phyloP scores from a whole-genome alignment of 352 stramenopile genomes.

The Elongisporangium undulatum region DNA sequence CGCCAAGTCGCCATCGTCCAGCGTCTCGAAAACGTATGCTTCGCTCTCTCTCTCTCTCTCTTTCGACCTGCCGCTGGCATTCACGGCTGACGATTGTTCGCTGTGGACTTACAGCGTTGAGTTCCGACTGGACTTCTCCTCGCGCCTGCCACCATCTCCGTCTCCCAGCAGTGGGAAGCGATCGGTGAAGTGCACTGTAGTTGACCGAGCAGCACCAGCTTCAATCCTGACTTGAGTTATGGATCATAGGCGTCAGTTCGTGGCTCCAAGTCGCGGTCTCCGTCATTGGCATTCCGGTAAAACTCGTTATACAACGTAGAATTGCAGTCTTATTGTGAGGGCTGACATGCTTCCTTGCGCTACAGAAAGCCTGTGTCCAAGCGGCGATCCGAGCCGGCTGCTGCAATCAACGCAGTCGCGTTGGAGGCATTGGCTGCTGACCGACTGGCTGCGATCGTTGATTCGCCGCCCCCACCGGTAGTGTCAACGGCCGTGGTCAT shows the following conservation, averaged over 20 bases:
- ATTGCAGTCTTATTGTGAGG: neutral
- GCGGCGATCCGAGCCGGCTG: constrained; percentile 15
- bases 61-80: neutral
- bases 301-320: neutral
- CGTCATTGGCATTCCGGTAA: constrained; percentile 15
- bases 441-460: neutral
- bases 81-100: neutral
- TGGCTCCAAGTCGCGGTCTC: constrained; percentile 18
- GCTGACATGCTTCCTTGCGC: neutral
- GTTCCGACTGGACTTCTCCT: constrained; percentile 54
- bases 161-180: neutral
- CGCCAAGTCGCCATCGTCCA: constrained; percentile 1
- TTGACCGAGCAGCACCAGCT: neutral
- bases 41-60: neutral
- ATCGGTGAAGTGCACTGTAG: neutral
- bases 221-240: neutral
- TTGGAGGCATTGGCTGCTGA: neutral
- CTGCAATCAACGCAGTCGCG: constrained; percentile 3
- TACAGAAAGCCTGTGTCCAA: constrained; percentile 19
- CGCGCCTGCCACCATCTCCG: constrained; percentile 22
- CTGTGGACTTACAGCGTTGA: constrained; percentile 20
- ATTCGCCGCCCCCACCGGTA: neutral
- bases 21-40: constrained; percentile 18
- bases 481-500: neutral
- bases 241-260: neutral